Percentiles rank a stretch among this genome's conserved stretches.
These are phyloP conservation scores for Tolypocladium nubicola DNA, from an alignment of 2,329 filamentous ascomycete species.

Conservation along the genomic window DNA sequence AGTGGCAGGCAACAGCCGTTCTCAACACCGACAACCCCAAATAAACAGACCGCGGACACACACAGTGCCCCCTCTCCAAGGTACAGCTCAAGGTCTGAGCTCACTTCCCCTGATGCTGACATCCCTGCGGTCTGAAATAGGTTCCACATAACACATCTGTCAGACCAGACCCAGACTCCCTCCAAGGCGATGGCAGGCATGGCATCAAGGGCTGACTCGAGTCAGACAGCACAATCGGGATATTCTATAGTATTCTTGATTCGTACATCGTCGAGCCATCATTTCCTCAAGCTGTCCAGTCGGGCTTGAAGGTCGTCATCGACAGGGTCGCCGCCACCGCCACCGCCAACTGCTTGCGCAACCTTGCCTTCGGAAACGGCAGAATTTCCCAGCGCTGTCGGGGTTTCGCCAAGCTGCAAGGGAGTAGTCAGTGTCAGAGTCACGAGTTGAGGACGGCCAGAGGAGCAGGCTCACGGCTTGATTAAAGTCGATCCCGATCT, in stretches of 20 bases:
- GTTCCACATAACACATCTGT: neutral
- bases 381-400: conserved; percentile 67
- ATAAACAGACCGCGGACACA: neutral
- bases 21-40: neutral
- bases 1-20: neutral
- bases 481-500: conserved; percentile 89
- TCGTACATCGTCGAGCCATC: conserved; percentile 6
- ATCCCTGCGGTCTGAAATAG: too few species aligned
- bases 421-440: neutral
- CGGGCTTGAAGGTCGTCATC: conserved; percentile 93
- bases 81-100: neutral
- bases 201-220: neutral
- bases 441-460: neutral
- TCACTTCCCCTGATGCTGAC: neutral
- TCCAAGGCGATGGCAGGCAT: neutral
- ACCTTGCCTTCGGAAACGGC: conserved; percentile 65
- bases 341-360: conserved; percentile 73
- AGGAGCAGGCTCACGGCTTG: conserved; percentile 57
- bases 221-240: neutral
- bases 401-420: conserved; percentile 77
- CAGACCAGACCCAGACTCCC: neutral
- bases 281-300: conserved; percentile 71
- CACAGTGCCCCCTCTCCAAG: neutral
- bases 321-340: conserved; percentile 46
- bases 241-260: neutral